phyloP scores from a whole-genome alignment of 192 early-diverging fungal genomes.

The Coemansia furcata region DNA sequence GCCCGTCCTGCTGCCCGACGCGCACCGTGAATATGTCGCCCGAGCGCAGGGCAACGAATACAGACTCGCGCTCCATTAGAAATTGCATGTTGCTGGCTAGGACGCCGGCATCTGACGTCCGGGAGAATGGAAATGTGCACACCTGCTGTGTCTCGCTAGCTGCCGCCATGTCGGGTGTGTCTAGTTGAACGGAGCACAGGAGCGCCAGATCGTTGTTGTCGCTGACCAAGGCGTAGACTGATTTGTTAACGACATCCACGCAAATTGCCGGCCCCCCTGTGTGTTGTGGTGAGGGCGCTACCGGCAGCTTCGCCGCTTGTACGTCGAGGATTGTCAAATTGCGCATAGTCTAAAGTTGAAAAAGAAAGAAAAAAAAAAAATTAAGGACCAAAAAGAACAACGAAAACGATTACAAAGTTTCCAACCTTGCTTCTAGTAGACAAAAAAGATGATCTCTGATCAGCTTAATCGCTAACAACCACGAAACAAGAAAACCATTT shows the following conservation, averaged over 20 bases:
- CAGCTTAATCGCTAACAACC: background rate
- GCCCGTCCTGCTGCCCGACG: background rate
- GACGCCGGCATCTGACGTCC: slow-evolving; percentile 8
- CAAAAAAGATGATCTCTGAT: background rate
- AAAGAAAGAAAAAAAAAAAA: slow-evolving; percentile 6
- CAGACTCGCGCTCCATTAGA: slow-evolving; percentile 51
- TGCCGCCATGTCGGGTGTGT: background rate
- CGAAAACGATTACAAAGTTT: background rate
- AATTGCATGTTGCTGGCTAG: slow-evolving; percentile 38
- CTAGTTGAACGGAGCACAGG: background rate
- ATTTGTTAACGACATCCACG: slow-evolving; percentile 11
- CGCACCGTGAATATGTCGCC: slow-evolving; percentile 53
- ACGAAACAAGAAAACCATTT: background rate
- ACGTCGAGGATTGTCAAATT: slow-evolving; percentile 24
- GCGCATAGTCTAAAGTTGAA: slow-evolving; percentile 14
- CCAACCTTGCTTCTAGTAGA: background rate
- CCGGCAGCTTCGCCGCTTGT: slow-evolving; percentile 11
- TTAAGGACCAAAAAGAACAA: background rate
- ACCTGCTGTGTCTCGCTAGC: background rate
- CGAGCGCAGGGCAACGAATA: slow-evolving; percentile 48
- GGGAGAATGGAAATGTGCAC: slow-evolving; percentile 15
- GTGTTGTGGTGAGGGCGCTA: background rate
- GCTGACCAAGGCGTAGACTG: slow-evolving; percentile 4
- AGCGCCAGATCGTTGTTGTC: slow-evolving; percentile 5
- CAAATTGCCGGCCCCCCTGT: slow-evolving; percentile 10